Percentiles rank a stretch among this genome's conserved stretches.
These are phyloP conservation scores for Papilionanthe hybrid DNA, from an alignment of 116 monocot species.

Conservation along the genomic window DNA sequence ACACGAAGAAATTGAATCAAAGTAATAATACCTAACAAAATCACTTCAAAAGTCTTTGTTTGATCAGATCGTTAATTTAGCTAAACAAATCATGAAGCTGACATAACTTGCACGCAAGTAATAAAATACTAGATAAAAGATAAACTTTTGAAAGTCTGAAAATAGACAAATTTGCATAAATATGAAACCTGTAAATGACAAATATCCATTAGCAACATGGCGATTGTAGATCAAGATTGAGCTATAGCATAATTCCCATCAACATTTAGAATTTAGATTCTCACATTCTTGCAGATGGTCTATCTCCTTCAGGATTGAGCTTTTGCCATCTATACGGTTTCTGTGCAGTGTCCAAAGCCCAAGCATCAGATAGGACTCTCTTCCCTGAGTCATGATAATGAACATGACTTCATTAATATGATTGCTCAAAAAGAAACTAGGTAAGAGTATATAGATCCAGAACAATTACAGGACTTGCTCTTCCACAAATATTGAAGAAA, in stretches of 20 bases:
- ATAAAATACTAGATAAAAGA: neutral
- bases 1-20: neutral
- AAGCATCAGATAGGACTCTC: slow-evolving; percentile 80
- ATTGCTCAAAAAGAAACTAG: neutral
- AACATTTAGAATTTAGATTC: slow-evolving; percentile 4
- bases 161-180: neutral
- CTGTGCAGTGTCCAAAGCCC: slow-evolving; percentile 95
- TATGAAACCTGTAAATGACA: neutral
- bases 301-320: slow-evolving; percentile 89
- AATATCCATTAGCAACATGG: neutral
- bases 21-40: neutral
- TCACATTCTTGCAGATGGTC: slow-evolving; percentile 93
- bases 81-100: neutral
- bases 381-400: slow-evolving; percentile 57
- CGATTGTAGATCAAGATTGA: neutral
- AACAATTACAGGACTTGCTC: neutral
- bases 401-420: neutral
- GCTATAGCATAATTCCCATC: neutral
- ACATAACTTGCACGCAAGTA: neutral
- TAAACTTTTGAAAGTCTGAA: neutral
- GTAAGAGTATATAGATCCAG: neutral
- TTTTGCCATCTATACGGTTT: slow-evolving; percentile 98
- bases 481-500: neutral
- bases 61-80: neutral
- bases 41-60: neutral